A percentile compares a stretch with the other conserved stretches of the same genome.
Evolutionary conservation across 257 asterid genomes (phyloP).

Genomic region (Gynochthodes officinalis): DNA sequence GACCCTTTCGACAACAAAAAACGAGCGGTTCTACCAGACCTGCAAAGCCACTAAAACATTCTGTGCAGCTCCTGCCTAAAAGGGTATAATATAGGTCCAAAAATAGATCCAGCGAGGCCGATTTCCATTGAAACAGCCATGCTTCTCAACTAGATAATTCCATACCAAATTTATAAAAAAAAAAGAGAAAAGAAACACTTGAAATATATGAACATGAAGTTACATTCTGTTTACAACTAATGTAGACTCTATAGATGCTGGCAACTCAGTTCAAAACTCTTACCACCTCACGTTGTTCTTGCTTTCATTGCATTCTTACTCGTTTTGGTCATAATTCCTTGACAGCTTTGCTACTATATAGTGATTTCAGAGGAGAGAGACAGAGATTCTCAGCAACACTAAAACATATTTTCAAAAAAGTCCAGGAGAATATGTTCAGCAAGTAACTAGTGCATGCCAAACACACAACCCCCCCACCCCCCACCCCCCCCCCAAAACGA

Average conservation of each 20-base stretch:
- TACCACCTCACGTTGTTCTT: too few relatives aligned
- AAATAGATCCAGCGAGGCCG: not conserved
- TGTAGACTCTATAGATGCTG: not conserved
- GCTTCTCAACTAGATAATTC: not conserved
- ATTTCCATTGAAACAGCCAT: not conserved
- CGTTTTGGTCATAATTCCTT: not conserved
- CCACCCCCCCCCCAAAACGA: too few relatives aligned
- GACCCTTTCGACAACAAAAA: not conserved
- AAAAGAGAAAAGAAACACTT: not conserved
- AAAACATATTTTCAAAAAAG: not conserved
- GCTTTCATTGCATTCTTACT: not conserved
- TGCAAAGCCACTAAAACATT: not conserved
- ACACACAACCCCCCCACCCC: too few relatives aligned
- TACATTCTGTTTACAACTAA: not conserved
- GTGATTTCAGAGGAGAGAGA: not conserved
- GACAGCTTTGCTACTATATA: not conserved
- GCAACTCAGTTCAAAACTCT: not conserved
- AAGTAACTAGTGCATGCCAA: too few relatives aligned
- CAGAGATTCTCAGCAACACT: not conserved
- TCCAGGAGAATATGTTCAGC: too few relatives aligned
- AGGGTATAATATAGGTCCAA: not conserved
- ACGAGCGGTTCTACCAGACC: not conserved
- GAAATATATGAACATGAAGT: not conserved
- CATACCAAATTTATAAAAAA: not conserved
- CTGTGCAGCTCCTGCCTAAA: not conserved